phyloP scores from a whole-genome alignment of 139 green algal species.

The Astrephomene gubernaculifera region DNA sequence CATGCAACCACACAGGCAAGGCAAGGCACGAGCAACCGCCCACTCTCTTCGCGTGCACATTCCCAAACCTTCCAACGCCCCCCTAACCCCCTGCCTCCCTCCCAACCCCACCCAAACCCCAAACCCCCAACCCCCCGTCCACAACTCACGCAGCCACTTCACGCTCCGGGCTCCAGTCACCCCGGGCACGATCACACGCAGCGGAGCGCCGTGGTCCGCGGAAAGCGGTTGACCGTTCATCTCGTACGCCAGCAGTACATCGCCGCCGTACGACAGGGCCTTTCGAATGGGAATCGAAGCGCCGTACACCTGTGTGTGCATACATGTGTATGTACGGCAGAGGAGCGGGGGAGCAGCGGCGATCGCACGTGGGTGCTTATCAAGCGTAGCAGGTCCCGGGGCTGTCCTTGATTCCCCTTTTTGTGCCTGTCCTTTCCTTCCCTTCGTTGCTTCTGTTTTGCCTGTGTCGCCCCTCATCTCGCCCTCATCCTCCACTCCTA shows the following conservation, averaged over 20 bases:
- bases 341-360: neutral
- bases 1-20: neutral
- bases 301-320: slow-evolving; percentile 58
- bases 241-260: slow-evolving; percentile 92
- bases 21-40: neutral
- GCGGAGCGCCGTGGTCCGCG: slow-evolving; percentile 83
- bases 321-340: neutral
- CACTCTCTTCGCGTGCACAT: too few species aligned
- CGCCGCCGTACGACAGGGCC: slow-evolving; percentile 63
- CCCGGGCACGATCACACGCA: slow-evolving; percentile 84
- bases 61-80: too few species aligned
- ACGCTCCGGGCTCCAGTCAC: slow-evolving; percentile 80
- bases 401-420: too few species aligned
- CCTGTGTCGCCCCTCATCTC: too few species aligned
- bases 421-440: too few species aligned
- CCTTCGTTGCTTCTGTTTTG: too few species aligned
- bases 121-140: neutral
- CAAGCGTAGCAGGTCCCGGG: too few species aligned
- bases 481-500: too few species aligned
- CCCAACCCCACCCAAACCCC: neutral
- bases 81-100: too few species aligned
- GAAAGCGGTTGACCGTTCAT: slow-evolving; percentile 92
- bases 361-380: too few species aligned
- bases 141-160: slow-evolving; percentile 82
- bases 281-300: slow-evolving; percentile 82